Base-by-base conservation (phyloP, 1,139 yeast genomes). In the Taphrina populina region DNA sequence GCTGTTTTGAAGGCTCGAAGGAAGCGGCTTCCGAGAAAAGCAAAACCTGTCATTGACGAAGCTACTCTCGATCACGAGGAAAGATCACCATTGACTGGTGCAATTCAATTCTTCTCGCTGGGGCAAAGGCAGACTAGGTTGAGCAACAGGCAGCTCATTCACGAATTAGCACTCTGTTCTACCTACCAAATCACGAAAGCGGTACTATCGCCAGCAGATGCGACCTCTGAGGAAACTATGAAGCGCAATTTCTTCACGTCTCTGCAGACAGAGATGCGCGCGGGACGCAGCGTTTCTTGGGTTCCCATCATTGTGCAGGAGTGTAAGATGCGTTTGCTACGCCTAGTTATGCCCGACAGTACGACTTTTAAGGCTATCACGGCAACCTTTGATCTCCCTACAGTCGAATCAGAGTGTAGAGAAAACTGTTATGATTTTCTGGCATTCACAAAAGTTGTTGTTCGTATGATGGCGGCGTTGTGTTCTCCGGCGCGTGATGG, bases 401-500 rank as follows among this genome's bases (percentile, higher is more conserved):
- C 24, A 5, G 53, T 53, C 26, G 54, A 35, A 20, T 23, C 32
- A 10, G 55, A 52, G 29, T 52, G 56, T 35, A 32, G 34, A 13
- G n/a, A 17, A 4, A 21, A 40, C 15, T 29, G 32, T 11, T 58
- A 44, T 36, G 58, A 58, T 24, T 40, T 36, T 23, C 17, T 26
- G 34, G 30, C 46, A 7, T 43, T 52, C 35, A 34, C 43, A 11
- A 29, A 29, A 6, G 21, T 27, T 19, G 46, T 57, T 11, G 29
- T 58, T 7, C 34, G 36, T 4, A 41, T 44, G 43, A 56, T 58
- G 59, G 26, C 23, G 23, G 35, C 35, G 5, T 36, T 56, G 29
- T 58, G 60, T 23, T 51, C 60, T 1, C 60, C 59, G 6, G 46
- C 55, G 5, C 52, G 60, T 8, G 60, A 58, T 36, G 20, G 13